phyloP scores from a whole-genome alignment of 1,284 basidiomycete genomes.

The Puccinia hordei region DNA sequence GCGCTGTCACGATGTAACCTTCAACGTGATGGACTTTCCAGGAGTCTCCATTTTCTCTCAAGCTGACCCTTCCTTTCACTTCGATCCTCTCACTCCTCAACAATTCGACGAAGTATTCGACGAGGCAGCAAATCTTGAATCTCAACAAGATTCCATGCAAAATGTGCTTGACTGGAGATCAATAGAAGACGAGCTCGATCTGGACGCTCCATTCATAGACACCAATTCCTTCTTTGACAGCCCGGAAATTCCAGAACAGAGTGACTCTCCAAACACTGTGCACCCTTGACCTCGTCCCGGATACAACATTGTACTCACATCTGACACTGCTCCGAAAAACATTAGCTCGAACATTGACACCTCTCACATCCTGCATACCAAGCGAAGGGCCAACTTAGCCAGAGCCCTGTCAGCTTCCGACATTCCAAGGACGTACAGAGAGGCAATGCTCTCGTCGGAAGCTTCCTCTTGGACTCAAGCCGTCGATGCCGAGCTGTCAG shows the following conservation, averaged over 20 bases:
- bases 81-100: too few relatives aligned
- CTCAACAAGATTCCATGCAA: too few relatives aligned
- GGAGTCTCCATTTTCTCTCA: not conserved
- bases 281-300: not conserved
- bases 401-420: not conserved
- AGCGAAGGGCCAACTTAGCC: not conserved
- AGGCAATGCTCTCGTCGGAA: not conserved
- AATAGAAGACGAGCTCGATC: too few relatives aligned
- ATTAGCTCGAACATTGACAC: not conserved
- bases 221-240: too few relatives aligned
- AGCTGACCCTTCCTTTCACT: too few relatives aligned
- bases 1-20: constrained; percentile 1
- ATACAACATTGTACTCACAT: not conserved
- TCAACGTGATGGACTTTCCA: not conserved
- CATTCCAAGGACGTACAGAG: not conserved
- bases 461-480: not conserved
- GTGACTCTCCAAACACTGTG: not conserved
- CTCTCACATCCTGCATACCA: not conserved
- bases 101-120: too few relatives aligned
- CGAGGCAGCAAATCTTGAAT: too few relatives aligned
- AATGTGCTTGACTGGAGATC: too few relatives aligned
- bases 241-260: too few relatives aligned
- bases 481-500: too few relatives aligned
- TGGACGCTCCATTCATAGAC: too few relatives aligned
- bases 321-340: too few relatives aligned